Base-by-base conservation (phyloP, 225 moss, liverwort and hornwort species). In the Bryoerythrophyllum caledonicum region DNA sequence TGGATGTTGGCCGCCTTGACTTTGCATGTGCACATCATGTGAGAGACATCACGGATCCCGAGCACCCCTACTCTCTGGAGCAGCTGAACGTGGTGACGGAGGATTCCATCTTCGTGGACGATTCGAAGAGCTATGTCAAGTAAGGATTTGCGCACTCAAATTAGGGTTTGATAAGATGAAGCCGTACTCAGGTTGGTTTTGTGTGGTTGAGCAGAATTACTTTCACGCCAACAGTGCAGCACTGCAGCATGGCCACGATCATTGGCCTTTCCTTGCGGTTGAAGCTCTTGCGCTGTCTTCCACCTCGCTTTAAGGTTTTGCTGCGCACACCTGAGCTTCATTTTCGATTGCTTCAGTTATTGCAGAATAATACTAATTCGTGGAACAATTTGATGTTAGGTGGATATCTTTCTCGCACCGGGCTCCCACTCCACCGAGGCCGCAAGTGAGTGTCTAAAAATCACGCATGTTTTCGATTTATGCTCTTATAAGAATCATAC, bases 201-300 rank as follows among this genome's bases (percentile, higher is more conserved):
- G 23, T n/a, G 32, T 82, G 67, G 32, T 72, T 70, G 71, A 60
- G 68, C 87, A 95, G 93, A 79, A 88, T 99, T 43, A 92, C 90
- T 30, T 99, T 99, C 86, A 99, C 99, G 0, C 95, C 99, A 10
- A 99, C 99, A 28, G 99, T 99, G 56, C 93, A 99, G 43, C 99
- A 99, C 60, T 99, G 99, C 74, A 93, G 99, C 83, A 99, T 99
- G 99, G 99, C 99, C 2, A 93, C 95, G 41, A 92, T 99, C 28
- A 99, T 99, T 65, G 99, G 99, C 32, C 82, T 99, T 38, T 99
- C 91, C 57, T 90, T 99, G 82, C 83, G 99, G 67, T 93, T 95
- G 69, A 93, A 95, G 83, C 93, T 99, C 15, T 71, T 87, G 74
- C 87, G 91, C 26, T 90, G 86, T 40, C 95, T 99, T 57, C 99